Evolutionary conservation across 1,284 basidiomycete species (phyloP).

Genomic region (Apiotrichum gamsii): DNA sequence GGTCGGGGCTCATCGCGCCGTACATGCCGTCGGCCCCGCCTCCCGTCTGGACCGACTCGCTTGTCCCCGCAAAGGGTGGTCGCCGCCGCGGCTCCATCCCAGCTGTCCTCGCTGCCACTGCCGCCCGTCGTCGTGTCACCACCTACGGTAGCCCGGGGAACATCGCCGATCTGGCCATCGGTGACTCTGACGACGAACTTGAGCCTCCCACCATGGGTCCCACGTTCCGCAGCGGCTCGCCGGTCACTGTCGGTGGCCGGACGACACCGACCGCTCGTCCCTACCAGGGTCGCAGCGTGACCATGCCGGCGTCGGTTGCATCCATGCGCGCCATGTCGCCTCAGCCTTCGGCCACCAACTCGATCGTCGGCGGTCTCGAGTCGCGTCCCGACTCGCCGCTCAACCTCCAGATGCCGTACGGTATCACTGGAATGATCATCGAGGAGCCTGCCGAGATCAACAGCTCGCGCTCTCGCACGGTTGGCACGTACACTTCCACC

Average conservation of each 20-base stretch:
- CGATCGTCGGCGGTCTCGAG: neutral
- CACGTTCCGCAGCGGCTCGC: neutral
- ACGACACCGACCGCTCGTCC: neutral
- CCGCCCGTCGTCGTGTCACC: neutral
- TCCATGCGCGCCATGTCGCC: neutral
- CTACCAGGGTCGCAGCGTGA: neutral
- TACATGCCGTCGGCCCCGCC: neutral
- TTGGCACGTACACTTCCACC: conserved; percentile 2
- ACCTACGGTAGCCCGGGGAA: neutral
- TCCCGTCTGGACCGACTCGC: neutral
- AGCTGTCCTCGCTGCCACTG: neutral
- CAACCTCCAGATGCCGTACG: conserved; percentile 1
- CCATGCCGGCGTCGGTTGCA: neutral
- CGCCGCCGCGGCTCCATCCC: conserved; percentile 1
- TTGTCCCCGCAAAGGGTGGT: neutral
- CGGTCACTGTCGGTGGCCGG: neutral
- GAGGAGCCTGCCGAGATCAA: neutral
- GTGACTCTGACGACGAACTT: neutral
- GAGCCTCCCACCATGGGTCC: neutral
- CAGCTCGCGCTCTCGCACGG: neutral
- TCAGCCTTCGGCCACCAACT: neutral
- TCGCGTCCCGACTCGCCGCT: conserved; percentile 1
- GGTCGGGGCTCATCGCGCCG: neutral
- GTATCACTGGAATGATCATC: neutral
- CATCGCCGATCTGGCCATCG: no score